Percentiles rank a stretch among this genome's conserved stretches.
phyloP scores from a whole-genome alignment of 306 rosid genomes.

The Rosa persica region DNA sequence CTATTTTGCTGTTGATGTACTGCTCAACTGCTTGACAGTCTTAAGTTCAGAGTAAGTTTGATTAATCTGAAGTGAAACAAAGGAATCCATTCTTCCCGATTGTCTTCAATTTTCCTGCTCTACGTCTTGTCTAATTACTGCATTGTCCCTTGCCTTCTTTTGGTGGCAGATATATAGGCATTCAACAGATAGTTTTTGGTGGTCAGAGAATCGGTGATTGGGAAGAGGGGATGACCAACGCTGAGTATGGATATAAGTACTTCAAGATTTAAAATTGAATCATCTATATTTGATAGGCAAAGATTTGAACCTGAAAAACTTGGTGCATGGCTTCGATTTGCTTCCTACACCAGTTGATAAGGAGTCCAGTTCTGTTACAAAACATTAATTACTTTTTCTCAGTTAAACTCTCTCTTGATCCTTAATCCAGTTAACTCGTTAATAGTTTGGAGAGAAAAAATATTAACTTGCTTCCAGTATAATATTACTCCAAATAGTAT shows the following conservation, averaged over 20 bases:
- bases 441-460: no score
- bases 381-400: no score
- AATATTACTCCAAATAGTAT: no score
- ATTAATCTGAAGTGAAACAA: constrained; percentile 1
- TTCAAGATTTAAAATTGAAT: constrained; percentile 52
- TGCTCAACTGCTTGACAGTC: constrained; percentile 80
- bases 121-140: not conserved
- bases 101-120: not conserved
- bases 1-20: constrained; percentile 81
- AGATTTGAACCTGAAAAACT: no score
- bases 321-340: no score
- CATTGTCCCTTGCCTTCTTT: constrained; percentile 1
- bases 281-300: no score
- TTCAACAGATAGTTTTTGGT: constrained; percentile 84
- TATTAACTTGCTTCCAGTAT: no score
- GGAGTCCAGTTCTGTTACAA: no score
- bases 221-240: constrained; percentile 91
- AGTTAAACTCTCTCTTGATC: no score
- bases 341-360: no score
- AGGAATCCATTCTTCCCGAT: not conserved
- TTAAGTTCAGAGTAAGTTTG: constrained; percentile 85
- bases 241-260: constrained; percentile 79
- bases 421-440: no score
- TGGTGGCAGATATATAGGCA: constrained; percentile 72
- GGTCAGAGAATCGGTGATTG: constrained; percentile 85